Evolutionary conservation across 768 basidiomycete genomes (phyloP).

Genomic region (Hemileccinum rubropunctum): DNA sequence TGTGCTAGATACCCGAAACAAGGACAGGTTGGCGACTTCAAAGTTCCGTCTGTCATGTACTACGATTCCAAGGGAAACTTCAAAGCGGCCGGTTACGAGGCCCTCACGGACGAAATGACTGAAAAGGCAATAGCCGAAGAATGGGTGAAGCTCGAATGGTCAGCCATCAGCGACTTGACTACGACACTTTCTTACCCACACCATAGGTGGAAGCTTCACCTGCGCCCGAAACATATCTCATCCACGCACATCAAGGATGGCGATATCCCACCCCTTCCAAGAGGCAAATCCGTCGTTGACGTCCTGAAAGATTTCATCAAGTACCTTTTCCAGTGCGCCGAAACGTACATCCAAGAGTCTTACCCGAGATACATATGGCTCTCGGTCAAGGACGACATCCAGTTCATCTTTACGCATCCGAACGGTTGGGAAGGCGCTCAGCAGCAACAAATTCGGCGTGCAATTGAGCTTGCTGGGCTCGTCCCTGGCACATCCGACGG

Average conservation of each 20-base stretch:
- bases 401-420: slow-evolving; percentile 56
- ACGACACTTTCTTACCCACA: background rate
- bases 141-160: slow-evolving; percentile 47
- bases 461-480: slow-evolving; percentile 49
- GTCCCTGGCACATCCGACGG: slow-evolving; percentile 38
- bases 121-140: slow-evolving; percentile 36
- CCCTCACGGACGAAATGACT: slow-evolving; percentile 33
- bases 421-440: slow-evolving; percentile 63
- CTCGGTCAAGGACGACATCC: slow-evolving; percentile 38
- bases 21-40: slow-evolving; percentile 38
- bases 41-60: slow-evolving; percentile 46
- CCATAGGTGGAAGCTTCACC: slow-evolving; percentile 36
- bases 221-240: slow-evolving; percentile 32
- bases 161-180: background rate
- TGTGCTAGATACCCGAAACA: slow-evolving; percentile 36
- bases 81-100: slow-evolving; percentile 41
- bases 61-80: slow-evolving; percentile 39
- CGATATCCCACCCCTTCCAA: slow-evolving; percentile 39
- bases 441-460: slow-evolving; percentile 50
- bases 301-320: slow-evolving; percentile 45
- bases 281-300: slow-evolving; percentile 33
- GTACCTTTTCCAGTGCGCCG: slow-evolving; percentile 43
- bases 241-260: slow-evolving; percentile 24
- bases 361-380: slow-evolving; percentile 44
- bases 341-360: slow-evolving; percentile 42